Conservation (phyloP, 352 stramenopile species). For the Phytophthora citrophthora region DNA sequence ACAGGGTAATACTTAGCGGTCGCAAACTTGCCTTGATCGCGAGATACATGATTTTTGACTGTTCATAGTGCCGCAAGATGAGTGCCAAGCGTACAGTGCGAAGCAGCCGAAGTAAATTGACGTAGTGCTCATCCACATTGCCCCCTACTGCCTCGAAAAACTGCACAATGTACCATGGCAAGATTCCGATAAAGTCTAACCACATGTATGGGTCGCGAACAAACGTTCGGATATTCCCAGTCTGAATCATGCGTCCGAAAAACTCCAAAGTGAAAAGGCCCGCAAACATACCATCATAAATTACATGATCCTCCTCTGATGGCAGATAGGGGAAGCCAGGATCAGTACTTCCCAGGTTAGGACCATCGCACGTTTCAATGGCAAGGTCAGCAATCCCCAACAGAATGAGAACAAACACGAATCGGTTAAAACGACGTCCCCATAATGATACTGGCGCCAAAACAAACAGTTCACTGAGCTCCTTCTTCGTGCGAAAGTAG, state of each 20-base stretch:
- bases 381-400: slow-evolving; percentile 55
- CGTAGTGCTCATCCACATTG: slow-evolving; percentile 23
- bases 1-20: slow-evolving; percentile 67
- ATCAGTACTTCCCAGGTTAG: slow-evolving; percentile 54
- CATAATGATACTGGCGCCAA: slow-evolving; percentile 43
- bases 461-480: slow-evolving; percentile 49
- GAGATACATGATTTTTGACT: slow-evolving; percentile 62
- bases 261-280: slow-evolving; percentile 69
- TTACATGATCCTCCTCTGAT: slow-evolving; percentile 36
- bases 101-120: slow-evolving; percentile 58
- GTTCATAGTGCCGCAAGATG: slow-evolving; percentile 65
- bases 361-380: slow-evolving; percentile 68
- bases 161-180: slow-evolving; percentile 61
- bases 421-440: slow-evolving; percentile 42
- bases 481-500: slow-evolving; percentile 50
- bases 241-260: slow-evolving; percentile 36
- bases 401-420: slow-evolving; percentile 63
- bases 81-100: slow-evolving; percentile 55
- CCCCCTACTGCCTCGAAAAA: slow-evolving; percentile 12
- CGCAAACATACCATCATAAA: slow-evolving; percentile 49
- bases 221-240: slow-evolving; percentile 35
- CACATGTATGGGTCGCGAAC: slow-evolving; percentile 51
- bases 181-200: slow-evolving; percentile 61
- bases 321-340: slow-evolving; percentile 68
- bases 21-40: slow-evolving; percentile 65